Evolutionary conservation across 441 rosid genomes (phyloP), one percentile per base, ranked within the genome.

Genomic region (Raphanus hybrid): DNA sequence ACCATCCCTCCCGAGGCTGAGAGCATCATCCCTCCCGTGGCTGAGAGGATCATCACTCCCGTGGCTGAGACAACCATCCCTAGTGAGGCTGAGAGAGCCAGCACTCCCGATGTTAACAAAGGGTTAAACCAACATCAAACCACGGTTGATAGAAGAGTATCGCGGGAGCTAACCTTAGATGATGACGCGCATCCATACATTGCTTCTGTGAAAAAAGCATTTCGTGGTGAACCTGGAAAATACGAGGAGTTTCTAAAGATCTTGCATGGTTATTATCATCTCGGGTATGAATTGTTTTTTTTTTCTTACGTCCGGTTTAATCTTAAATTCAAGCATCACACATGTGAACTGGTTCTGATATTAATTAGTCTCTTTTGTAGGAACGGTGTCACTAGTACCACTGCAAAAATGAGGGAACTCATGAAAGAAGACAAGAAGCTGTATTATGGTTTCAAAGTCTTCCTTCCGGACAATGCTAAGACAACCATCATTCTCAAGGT

Each of bases 391-490:
- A 84, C 86, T 1, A 96, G 89, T 78, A 91, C 90, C 73, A 86
- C 86, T 83, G 86, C 79, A 61, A 93, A 87, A 82, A 89, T 92
- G 75, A 83, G 88, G 81, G 92, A 91, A 35, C 87, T 96, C 71
- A 85, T 93, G 68, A 86, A 89, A 86, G 97, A 96, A 82, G 91
- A 96, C 69, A 84, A 81, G 14, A 86, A 89, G 77, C 81, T 93
- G 73, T 86, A 89, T 87, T 86, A 86, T 78, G 97, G 93, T 65
- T 93, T 91, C 82, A 90, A 87, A 79, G 82, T 88, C 75, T 92
- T 18, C 39, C n/a, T 74, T 59, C 94, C 94, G 6, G 87, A 84
- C 84, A 93, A 90, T 65, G 89, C 81, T 84, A 91, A 87, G 8
- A 55, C 1, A 35, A 57, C 64, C 32, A 35, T 11, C 35, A 10